phyloP scores from a whole-genome alignment of 2,329 filamentous ascomycete genomes.

The Cercospora sp. region DNA sequence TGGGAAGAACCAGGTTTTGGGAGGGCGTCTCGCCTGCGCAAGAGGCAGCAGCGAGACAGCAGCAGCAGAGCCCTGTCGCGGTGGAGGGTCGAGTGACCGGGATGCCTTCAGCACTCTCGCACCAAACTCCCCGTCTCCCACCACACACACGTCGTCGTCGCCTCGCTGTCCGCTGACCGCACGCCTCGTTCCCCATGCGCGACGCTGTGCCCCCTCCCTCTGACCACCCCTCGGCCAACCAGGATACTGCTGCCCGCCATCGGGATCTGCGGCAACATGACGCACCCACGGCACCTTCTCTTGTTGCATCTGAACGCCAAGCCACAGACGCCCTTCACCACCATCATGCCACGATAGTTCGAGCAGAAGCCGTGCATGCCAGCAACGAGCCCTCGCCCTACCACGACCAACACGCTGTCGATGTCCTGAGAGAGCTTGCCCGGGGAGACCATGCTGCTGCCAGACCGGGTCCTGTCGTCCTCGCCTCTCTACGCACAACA shows the following conservation, averaged over 20 bases:
- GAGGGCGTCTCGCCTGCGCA: background rate
- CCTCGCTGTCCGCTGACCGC: background rate
- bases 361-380: background rate
- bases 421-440: background rate
- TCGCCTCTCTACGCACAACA: conserved; percentile 11
- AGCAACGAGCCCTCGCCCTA: background rate
- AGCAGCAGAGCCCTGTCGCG: background rate
- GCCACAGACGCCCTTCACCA: background rate
- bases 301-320: conserved; percentile 3
- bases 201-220: background rate
- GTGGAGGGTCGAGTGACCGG: background rate
- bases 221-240: background rate
- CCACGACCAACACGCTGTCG: background rate
- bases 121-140: background rate
- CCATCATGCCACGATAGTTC: background rate
- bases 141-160: background rate
- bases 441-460: background rate
- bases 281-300: background rate
- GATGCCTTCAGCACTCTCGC: background rate
- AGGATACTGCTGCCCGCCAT: background rate
- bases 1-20: background rate
- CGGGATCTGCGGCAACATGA: conserved; percentile 2
- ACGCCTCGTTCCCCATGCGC: background rate
- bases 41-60: background rate
- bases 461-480: background rate